Percentiles rank a stretch among this genome's conserved stretches.
Evolutionary conservation across 73 alveolate species (phyloP).

Genomic region (Tetrahymena borealis): DNA sequence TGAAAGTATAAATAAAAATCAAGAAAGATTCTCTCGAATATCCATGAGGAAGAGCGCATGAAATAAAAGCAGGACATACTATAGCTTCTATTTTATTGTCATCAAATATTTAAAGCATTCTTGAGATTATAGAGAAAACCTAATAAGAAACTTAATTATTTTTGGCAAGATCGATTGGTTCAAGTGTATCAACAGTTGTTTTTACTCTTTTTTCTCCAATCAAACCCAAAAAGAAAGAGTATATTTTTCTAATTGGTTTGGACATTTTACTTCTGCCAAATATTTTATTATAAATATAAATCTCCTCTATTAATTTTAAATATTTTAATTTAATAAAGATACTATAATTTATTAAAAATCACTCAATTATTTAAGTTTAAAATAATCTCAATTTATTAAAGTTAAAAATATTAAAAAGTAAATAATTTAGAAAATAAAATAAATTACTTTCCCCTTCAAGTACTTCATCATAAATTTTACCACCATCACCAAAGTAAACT

Average conservation of each 20-base stretch:
- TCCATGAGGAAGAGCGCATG: slow-evolving; percentile 46
- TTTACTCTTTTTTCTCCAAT: slow-evolving; percentile 10
- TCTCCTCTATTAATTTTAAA: not conserved
- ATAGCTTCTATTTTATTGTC: slow-evolving; percentile 43
- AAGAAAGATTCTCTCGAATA: slow-evolving; percentile 7
- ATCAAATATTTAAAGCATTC: not conserved
- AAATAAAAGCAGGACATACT: slow-evolving; percentile 37
- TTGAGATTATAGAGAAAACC: not conserved
- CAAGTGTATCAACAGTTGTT: not conserved
- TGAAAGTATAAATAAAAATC: slow-evolving; percentile 22
- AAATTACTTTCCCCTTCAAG: not conserved
- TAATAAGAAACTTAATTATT: slow-evolving; percentile 3
- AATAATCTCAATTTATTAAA: not conserved
- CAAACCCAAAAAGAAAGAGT: not conserved
- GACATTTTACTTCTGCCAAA: not conserved
- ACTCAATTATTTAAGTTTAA: not conserved
- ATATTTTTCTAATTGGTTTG: not conserved
- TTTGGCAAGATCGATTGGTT: not conserved
- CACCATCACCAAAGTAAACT: not conserved
- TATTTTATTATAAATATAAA: not conserved
- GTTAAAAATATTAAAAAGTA: not conserved
- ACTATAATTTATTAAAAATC: not conserved
- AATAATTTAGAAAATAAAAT: not conserved
- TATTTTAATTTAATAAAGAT: not conserved
- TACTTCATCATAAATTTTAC: not conserved